phyloP scores from a whole-genome alignment of 2,329 filamentous ascomycete species.

The Penicillium paneum region DNA sequence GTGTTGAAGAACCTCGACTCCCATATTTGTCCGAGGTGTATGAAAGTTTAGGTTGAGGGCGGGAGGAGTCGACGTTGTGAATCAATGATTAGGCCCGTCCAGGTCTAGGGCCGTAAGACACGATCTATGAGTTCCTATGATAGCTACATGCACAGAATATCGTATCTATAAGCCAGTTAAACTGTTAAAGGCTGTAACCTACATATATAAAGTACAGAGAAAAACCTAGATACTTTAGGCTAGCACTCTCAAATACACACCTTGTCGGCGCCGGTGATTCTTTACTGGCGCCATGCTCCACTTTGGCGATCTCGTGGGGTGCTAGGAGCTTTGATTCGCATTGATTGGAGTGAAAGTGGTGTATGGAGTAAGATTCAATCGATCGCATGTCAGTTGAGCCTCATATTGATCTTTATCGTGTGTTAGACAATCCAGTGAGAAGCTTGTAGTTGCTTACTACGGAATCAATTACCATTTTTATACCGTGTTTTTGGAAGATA shows the following conservation, averaged over 20 bases:
- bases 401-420: neutral
- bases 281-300: neutral
- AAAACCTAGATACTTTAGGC: neutral
- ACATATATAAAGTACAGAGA: rapidly evolving
- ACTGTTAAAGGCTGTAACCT: too few species aligned
- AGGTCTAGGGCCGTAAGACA: neutral
- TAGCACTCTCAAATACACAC: neutral
- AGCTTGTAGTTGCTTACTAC: neutral
- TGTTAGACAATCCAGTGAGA: neutral
- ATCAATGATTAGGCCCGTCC: neutral
- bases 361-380: neutral
- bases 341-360: neutral
- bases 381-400: neutral
- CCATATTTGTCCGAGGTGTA: neutral
- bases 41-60: neutral
- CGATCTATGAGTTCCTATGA: neutral
- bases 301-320: constrained; percentile 8
- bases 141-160: neutral
- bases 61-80: neutral
- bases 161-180: neutral
- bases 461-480: neutral
- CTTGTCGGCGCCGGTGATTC: neutral
- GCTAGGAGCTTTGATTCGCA: neutral
- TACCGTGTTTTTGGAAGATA: neutral
- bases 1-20: neutral